Evolutionary conservation across 768 basidiomycete genomes (phyloP).

Genomic region (Pleurotus cornucopiae): DNA sequence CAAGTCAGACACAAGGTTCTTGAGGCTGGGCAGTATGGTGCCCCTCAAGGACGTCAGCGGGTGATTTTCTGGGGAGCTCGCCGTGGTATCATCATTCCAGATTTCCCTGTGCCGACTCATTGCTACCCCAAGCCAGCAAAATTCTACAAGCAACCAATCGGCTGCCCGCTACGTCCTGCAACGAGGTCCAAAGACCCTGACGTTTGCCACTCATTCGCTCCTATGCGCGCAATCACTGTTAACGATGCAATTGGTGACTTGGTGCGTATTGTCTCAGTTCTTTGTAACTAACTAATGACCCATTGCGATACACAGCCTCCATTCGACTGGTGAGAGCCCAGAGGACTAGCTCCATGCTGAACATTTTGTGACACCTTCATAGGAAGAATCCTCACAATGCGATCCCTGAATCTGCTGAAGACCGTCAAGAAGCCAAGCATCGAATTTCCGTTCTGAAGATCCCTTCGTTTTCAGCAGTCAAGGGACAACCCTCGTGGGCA

Average conservation of each 20-base stretch:
- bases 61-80: conserved; percentile 69
- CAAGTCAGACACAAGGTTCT: conserved; percentile 63
- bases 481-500: conserved; percentile 18
- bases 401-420: conserved; percentile 25
- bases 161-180: conserved; percentile 33
- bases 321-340: conserved; percentile 60
- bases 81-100: conserved; percentile 50
- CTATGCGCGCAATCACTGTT: conserved; percentile 53
- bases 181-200: conserved; percentile 38
- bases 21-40: conserved; percentile 70
- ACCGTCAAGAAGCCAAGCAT: conserved; percentile 26
- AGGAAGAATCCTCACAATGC: conserved; percentile 58
- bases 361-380: conserved; percentile 1
- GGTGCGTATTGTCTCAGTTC: conserved; percentile 26
- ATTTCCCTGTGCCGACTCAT: conserved; percentile 64
- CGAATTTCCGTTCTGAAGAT: conserved; percentile 40
- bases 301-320: conserved; percentile 36
- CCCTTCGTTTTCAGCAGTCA: conserved; percentile 36
- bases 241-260: conserved; percentile 67
- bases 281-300: conserved; percentile 7
- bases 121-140: conserved; percentile 31
- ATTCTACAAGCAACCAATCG: conserved; percentile 39
- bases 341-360: neutral
- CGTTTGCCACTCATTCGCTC: conserved; percentile 50
- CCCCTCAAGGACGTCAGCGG: conserved; percentile 62